phyloP scores from a whole-genome alignment of 2,329 filamentous ascomycete genomes.

The Dactylellina haptotyla region DNA sequence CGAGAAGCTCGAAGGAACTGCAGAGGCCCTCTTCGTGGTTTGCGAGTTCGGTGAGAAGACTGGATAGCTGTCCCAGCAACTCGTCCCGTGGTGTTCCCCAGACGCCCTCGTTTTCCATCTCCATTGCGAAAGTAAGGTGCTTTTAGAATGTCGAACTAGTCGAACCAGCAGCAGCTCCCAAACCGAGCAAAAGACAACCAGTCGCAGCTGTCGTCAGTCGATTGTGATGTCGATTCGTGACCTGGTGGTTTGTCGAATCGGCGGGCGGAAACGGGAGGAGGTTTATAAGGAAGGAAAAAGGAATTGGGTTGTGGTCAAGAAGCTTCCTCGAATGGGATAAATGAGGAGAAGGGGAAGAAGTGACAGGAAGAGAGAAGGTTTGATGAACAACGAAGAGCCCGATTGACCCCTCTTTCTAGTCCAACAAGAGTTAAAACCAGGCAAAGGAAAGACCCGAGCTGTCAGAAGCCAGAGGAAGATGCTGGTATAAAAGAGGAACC shows the following conservation, averaged over 20 bases:
- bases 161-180: constrained; percentile 4
- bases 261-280: neutral
- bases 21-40: constrained; percentile 43
- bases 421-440: constrained; percentile 12
- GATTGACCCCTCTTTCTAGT: constrained; percentile 40
- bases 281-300: constrained; percentile 14
- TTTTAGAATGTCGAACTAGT: too few species aligned
- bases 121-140: constrained; percentile 26
- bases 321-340: constrained; percentile 8
- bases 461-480: neutral
- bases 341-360: constrained; percentile 15
- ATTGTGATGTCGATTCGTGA: neutral
- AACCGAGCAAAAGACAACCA: constrained; percentile 12
- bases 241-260: neutral
- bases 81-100: constrained; percentile 44
- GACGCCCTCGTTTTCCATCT: constrained; percentile 30
- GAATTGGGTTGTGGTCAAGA: neutral
- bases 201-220: constrained; percentile 12
- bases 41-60: constrained; percentile 37
- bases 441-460: constrained; percentile 19
- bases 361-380: constrained; percentile 6
- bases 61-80: constrained; percentile 52
- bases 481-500: constrained; percentile 2
- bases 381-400: constrained; percentile 1
- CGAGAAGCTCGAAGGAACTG: constrained; percentile 48